These are phyloP conservation scores for Debaryomyces coudertii DNA, from an alignment of 1,139 yeast genomes.

Conservation along the genomic window DNA sequence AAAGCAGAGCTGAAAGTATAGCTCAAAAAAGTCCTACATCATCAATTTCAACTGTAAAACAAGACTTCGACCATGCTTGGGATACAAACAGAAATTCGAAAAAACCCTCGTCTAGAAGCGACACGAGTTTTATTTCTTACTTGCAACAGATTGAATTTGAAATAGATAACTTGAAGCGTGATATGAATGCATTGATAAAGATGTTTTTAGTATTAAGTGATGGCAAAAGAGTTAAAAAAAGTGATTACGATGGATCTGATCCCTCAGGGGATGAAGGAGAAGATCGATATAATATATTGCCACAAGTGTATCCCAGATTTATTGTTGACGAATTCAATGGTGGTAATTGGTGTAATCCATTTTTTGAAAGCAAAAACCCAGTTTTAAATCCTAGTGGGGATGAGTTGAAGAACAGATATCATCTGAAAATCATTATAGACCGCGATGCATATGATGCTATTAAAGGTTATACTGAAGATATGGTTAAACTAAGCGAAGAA, in stretches of 20 bases:
- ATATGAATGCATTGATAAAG: conserved; percentile 33
- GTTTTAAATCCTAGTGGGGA: conserved; percentile 50
- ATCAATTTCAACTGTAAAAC: conserved; percentile 18
- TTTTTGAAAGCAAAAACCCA: conserved; percentile 47
- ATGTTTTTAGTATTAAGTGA: conserved; percentile 34
- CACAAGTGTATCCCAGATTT: conserved; percentile 71
- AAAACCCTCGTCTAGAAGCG: conserved; percentile 1
- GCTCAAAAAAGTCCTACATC: conserved; percentile 24
- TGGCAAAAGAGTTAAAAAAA: conserved; percentile 34
- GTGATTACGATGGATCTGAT: conserved; percentile 48
- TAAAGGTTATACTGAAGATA: conserved; percentile 38
- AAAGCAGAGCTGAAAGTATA: conserved; percentile 1
- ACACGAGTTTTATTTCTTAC: conserved; percentile 22
- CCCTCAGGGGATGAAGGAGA: conserved; percentile 38
- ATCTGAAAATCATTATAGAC: conserved; percentile 53
- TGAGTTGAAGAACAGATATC: conserved; percentile 46
- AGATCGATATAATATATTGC: conserved; percentile 47
- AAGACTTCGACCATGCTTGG: neutral
- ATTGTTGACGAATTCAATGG: conserved; percentile 67
- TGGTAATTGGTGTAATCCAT: conserved; percentile 75
- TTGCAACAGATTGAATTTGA: conserved; percentile 43
- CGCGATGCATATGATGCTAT: conserved; percentile 48
- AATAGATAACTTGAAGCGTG: conserved; percentile 34
- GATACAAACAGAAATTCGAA: neutral
- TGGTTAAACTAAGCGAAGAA: conserved; percentile 42